These are phyloP conservation scores for Hippophae rhamnoides DNA, from an alignment of 306 rosid species.

Conservation along the genomic window DNA sequence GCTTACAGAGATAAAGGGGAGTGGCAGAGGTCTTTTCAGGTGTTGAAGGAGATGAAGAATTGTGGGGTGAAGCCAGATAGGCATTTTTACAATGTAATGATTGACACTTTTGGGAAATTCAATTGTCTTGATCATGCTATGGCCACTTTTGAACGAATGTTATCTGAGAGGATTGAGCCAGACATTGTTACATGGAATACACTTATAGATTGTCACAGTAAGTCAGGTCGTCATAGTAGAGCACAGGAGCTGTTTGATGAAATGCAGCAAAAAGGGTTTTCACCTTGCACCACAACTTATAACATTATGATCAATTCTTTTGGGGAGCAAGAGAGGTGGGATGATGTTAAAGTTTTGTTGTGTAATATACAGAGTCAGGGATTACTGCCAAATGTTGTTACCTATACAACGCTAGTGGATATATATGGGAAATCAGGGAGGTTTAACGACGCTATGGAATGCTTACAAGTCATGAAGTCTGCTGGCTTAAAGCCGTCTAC, in stretches of 20 bases:
- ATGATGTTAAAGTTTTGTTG: slow-evolving; percentile 51
- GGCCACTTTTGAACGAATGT: slow-evolving; percentile 67
- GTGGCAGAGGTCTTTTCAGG: slow-evolving; percentile 89
- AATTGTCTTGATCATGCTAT: slow-evolving; percentile 77
- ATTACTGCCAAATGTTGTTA: slow-evolving; percentile 67
- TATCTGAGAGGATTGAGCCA: slow-evolving; percentile 61
- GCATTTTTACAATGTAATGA: slow-evolving; percentile 91
- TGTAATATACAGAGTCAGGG: slow-evolving; percentile 77
- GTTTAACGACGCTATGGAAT: slow-evolving; percentile 67
- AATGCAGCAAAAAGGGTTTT: slow-evolving; percentile 65
- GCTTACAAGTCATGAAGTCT: slow-evolving; percentile 77
- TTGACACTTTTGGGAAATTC: slow-evolving; percentile 79
- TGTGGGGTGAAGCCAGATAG: slow-evolving; percentile 71
- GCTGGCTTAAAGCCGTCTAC: slow-evolving; percentile 71
- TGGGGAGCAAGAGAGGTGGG: slow-evolving; percentile 83
- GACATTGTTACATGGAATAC: slow-evolving; percentile 89
- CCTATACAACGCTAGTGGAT: slow-evolving; percentile 77
- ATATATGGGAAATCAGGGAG: slow-evolving; percentile 78
- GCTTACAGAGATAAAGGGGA: slow-evolving; percentile 74
- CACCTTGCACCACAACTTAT: slow-evolving; percentile 58
- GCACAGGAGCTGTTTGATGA: slow-evolving; percentile 72
- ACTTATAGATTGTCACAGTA: slow-evolving; percentile 66
- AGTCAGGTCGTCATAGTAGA: slow-evolving; percentile 47
- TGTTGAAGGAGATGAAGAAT: slow-evolving; percentile 73
- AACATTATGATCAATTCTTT: slow-evolving; percentile 75